Conservation (phyloP, 805 yeast genomes). For the Ogataea pini region DNA sequence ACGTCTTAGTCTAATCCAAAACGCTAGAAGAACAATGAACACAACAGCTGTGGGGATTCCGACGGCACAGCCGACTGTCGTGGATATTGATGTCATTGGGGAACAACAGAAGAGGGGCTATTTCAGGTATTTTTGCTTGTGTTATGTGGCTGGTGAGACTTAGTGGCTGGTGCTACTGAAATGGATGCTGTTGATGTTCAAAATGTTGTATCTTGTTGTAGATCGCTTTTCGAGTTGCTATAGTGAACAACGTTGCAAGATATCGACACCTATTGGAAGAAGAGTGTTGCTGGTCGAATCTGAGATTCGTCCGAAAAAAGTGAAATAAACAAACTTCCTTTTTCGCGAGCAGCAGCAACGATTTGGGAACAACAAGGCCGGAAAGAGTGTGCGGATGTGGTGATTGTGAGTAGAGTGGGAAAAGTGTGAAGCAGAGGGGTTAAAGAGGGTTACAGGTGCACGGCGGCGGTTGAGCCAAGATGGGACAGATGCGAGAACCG, state of each 20-base stretch:
- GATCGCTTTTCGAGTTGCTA: background rate
- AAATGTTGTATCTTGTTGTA: background rate
- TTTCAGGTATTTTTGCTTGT: too few species aligned
- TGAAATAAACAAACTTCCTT: background rate
- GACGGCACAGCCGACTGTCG: conserved; percentile 55
- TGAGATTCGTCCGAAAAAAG: background rate
- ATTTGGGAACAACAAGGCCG: too few species aligned
- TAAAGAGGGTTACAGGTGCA: background rate
- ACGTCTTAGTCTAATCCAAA: conserved; percentile 42
- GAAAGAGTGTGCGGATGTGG: too few species aligned
- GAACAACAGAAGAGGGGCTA: background rate
- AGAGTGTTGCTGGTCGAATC: background rate
- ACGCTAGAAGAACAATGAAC: conserved; percentile 34
- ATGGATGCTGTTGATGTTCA: background rate
- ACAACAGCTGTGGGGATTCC: conserved; percentile 51
- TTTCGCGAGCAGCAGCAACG: conserved; percentile 1
- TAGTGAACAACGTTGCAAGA: background rate
- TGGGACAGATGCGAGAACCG: background rate
- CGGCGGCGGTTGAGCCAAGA: background rate
- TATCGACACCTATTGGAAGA: background rate
- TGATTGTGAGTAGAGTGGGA: background rate
- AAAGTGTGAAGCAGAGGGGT: background rate
- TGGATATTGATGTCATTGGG: conserved; percentile 27
- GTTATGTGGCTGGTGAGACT: background rate
- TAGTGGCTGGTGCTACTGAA: background rate